A percentile compares a stretch with the other conserved stretches of the same genome.
These are phyloP conservation scores for Filobasidium wieringae DNA, from an alignment of 768 basidiomycete genomes.

Conservation along the genomic window DNA sequence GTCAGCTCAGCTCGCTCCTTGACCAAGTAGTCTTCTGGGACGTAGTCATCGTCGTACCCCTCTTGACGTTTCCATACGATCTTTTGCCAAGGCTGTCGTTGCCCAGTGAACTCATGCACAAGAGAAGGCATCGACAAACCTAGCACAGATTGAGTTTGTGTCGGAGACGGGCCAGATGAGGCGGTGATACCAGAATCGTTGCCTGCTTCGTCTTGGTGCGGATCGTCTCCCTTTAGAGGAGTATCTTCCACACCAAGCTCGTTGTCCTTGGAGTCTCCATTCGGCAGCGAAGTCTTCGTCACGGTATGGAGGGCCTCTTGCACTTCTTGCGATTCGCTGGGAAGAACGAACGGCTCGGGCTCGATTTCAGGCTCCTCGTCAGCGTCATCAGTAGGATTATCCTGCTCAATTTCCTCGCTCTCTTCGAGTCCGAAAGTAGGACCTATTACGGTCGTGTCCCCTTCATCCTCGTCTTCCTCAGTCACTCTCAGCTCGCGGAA, in stretches of 20 bases:
- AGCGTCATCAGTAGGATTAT: too few species aligned
- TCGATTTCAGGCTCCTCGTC: neutral
- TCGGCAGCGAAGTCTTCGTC: too few species aligned
- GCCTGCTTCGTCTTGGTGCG: neutral
- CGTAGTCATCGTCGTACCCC: constrained; percentile 65
- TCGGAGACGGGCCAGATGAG: neutral
- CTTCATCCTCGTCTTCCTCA: constrained; percentile 21
- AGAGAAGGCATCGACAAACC: neutral
- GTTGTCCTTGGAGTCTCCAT: too few species aligned
- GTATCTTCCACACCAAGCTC: neutral
- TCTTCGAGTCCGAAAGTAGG: too few species aligned
- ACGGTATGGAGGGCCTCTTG: too few species aligned
- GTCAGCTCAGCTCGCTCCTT: neutral
- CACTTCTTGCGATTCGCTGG: too few species aligned
- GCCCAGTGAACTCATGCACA: neutral
- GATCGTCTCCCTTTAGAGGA: neutral
- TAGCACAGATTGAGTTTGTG: neutral
- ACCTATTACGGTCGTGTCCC: neutral
- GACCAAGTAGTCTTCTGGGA: constrained; percentile 57
- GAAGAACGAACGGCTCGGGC: neutral
- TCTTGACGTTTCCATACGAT: constrained; percentile 41
- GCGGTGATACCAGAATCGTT: neutral
- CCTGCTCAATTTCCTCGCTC: too few species aligned
- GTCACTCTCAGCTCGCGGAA: constrained; percentile 34
- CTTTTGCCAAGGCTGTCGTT: neutral